These are phyloP conservation scores for Colletotrichum chrysophilum DNA, from an alignment of 2,329 filamentous ascomycete species.

Conservation along the genomic window DNA sequence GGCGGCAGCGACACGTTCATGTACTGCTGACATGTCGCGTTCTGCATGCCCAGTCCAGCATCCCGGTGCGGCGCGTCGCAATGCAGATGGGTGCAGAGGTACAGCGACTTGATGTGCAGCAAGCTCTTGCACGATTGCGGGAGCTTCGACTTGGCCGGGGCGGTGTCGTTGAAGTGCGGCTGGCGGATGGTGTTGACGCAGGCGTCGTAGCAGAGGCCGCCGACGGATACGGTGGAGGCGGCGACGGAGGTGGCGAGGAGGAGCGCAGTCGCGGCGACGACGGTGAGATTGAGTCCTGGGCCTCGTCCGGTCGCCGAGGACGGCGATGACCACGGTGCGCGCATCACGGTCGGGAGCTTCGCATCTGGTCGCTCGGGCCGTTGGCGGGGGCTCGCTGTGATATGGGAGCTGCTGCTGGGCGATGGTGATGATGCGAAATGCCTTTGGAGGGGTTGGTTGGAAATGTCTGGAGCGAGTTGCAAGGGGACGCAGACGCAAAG, in stretches of 20 bases:
- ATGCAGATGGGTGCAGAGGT: slow-evolving; percentile 40
- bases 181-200: slow-evolving; percentile 33
- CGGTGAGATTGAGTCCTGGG: neutral
- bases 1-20: slow-evolving; percentile 34
- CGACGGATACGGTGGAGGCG: neutral
- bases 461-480: neutral
- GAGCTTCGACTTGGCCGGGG: slow-evolving; percentile 19
- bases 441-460: neutral
- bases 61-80: slow-evolving; percentile 32
- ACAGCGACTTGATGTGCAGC: slow-evolving; percentile 34
- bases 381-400: neutral
- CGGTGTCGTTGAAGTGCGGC: slow-evolving; percentile 36
- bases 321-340: neutral
- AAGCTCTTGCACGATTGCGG: slow-evolving; percentile 33
- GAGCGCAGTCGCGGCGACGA: neutral
- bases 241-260: slow-evolving; percentile 5
- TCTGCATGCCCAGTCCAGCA: slow-evolving; percentile 28
- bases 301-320: neutral
- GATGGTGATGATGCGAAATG: neutral
- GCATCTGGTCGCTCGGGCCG: neutral
- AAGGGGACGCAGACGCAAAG: neutral
- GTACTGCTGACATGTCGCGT: slow-evolving; percentile 37
- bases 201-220: slow-evolving; percentile 33
- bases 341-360: slow-evolving; percentile 13
- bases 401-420: neutral